Evolutionary conservation across 768 basidiomycete species (phyloP), one percentile per base, ranked within the genome.

Genomic region (Lactifluus volemus): DNA sequence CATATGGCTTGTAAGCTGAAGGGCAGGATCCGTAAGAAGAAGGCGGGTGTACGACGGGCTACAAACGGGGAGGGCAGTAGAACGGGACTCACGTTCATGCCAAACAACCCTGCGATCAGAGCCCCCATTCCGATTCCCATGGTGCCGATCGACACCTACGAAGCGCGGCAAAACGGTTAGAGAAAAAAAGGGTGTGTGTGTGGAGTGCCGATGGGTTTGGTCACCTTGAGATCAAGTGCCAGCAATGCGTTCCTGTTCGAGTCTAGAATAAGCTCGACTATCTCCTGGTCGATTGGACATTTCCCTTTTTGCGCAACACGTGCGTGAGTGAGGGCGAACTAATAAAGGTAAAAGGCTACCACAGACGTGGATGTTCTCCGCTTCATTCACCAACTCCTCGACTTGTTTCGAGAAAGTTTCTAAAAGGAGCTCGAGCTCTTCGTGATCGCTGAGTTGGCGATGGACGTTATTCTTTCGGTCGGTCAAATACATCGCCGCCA

Each of bases 271-370:
- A 98, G 80, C 73, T 98, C 96, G 2, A 96, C 92, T 55, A 98
- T 98, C 74, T 98, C 96, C 76, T 98, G 96, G 96, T 98, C 12
- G 94, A 93, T 74, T 94, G 89, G 42, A 98, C 91, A 70, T 98
- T 98, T 57, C 80, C 83, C 92, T 92, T 64, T 25, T 32, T 9
- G 29, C 6, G 49, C 60, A 55, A 48, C 36, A 38, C 48, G 53
- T 49, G 45, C 14, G n/a, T 56, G 45, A 44, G 47, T 12, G 15
- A 42, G 15, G 32, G 42, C 0, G n/a, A 4, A 14, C 47, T 32
- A 17, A 21, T 30, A 15, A 25, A 29, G 53, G 47, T 17, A 21
- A 44, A 53, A 6, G 14, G 32, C 47, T 52, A 55, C 39, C 25
- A 70, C 77, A 58, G 68, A 90, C 91, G 70, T 92, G 84, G 4